Base-by-base conservation (phyloP, 192 early-diverging fungal genomes). In the Coemansia sp. region DNA sequence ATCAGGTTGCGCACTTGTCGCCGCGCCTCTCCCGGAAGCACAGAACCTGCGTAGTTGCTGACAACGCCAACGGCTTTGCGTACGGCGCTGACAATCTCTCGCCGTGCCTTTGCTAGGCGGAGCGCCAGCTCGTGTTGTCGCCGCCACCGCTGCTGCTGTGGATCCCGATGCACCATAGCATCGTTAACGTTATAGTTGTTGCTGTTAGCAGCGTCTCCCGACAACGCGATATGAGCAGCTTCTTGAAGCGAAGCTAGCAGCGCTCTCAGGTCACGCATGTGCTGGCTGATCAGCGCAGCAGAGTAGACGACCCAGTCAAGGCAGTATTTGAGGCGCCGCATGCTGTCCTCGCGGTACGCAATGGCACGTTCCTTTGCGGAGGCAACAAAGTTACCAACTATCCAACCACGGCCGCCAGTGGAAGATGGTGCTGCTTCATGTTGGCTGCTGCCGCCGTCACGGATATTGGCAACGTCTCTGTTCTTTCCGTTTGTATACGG, bases 261-360 rank as follows among this genome's bases (percentile, higher is more conserved):
- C 38, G 71, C 68, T 16, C 87, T 85, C 49, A 93, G 78, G 11
- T 87, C 66, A 9, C 70, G 69, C 45, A 93, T 92, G 41, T 93
- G 91, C 45, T 86, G 85, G 9, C 84, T 85, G 15, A 93, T 86
- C 58, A 91, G 87, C 41, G 89, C 85, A 3, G 89, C 88, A 1
- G 95, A 94, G 63, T 95, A 95, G 84, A 90, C 85, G 4, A 97
- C 75, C 92, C 92, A 95, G 67, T 90, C 85, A 23, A 95, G 80
- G 78, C 96, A 98, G 76, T 96, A 98, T 51, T 89, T 86, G 46
- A 98, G 75, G 64, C 89, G 91, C 66, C 89, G 86, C 85, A 96
- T 88, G 68, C 91, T 90, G 73, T 98, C 94, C 64, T 95, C 94
- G 64, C 91, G 92, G 35, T 94, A 88, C 11, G 92, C 89, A 65